Base-by-base conservation (phyloP, 2,329 filamentous ascomycete species). In the Malbranchea cinnamomea region DNA sequence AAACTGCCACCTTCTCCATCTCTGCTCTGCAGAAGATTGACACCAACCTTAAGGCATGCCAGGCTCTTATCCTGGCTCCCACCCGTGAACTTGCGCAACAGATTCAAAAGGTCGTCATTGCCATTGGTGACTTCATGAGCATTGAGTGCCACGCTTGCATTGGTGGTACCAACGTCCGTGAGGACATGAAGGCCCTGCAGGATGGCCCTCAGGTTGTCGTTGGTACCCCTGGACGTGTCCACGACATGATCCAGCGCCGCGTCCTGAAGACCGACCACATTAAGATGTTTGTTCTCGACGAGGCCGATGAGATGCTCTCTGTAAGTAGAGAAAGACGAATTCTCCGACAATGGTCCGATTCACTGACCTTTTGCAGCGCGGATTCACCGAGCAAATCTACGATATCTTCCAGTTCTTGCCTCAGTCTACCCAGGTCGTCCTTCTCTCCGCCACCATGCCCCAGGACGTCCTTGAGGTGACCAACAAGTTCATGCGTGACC, bases 301-400 rank as follows among this genome's bases (percentile, higher is more conserved):
- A 98, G 71, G 89, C 89, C 52, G 89, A 98, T 59, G 89, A 98
- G 67, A 94, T 98, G 81, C 75, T 98, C 46, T 47, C 48, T 41
- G 48, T 52, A 45, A 39, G 46, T 50, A 15, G 16, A 26, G 21
- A 28, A n/a, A 16, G 14, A 8, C 13, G 26, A 6, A 17, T 3
- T 4, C 2, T 1, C 18, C 6, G 17, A 22, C n/a, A n/a, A n/a
- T n/a, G n/a, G n/a, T n/a, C n/a, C n/a, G n/a, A n/a, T n/a, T n/a
- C 11, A 5, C 16, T n/a, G 6, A 21, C 23, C n/a, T 19, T 13
- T 18, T 30, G 5, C 23, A 42, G 72, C 87, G 87, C 54, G 89
- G 89, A 71, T 98, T 98, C 76, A 93, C 85, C 52, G 89, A 98
- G 71, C 89, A 98, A 70, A 98, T 98, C 68, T 98, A 98, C 73